Evolutionary conservation across 140 eudicot species (phyloP), one percentile per base, ranked within the genome.

Genomic region (Flaveria floridana): DNA sequence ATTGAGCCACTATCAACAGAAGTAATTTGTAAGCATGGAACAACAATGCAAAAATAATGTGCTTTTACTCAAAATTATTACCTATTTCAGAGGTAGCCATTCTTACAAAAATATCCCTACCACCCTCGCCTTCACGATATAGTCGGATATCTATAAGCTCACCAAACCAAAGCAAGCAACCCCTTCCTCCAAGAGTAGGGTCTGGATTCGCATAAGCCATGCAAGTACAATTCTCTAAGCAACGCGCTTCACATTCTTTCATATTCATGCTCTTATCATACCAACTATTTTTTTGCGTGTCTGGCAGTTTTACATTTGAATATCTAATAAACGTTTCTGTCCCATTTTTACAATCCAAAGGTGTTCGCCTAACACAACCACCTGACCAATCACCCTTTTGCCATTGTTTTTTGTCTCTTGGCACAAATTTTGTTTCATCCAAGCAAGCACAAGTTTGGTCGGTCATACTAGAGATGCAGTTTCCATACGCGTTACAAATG

Each of bases 21-120:
- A 28, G 3, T 20, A 68, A 13, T 18, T 20, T 14, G n/a, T 6
- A 3, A 56, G n/a, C 13, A 37, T 28, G 34, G 34, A 28, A 28
- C 39, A 34, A 34, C 39, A 34, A 34, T 34, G 39, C 39, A 34
- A 34, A 34, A 6, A 34, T 34, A 34, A 2, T 34, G 39, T 34
- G 7, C 39, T 4, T 34, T 34, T 34, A 34, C 39, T 34, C 39
- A 34, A 34, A 34, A 5, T 51, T 6, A 16, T 72, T 72, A 77
- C 82, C 82, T 72, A 69, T 50, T 26, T 82, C 83, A 0, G 85
- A 72, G 42, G 65, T 23, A 18, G 82, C 78, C 68, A 80, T 75
- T 74, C 76, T 80, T 25, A 84, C 76, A 50, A 28, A 84, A 2
- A 84, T 15, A 78, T 81, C 88, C 64, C 81, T 83, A 78, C 88